Base-by-base conservation (phyloP, 306 rosid species). In the Ormosia emarginata region DNA sequence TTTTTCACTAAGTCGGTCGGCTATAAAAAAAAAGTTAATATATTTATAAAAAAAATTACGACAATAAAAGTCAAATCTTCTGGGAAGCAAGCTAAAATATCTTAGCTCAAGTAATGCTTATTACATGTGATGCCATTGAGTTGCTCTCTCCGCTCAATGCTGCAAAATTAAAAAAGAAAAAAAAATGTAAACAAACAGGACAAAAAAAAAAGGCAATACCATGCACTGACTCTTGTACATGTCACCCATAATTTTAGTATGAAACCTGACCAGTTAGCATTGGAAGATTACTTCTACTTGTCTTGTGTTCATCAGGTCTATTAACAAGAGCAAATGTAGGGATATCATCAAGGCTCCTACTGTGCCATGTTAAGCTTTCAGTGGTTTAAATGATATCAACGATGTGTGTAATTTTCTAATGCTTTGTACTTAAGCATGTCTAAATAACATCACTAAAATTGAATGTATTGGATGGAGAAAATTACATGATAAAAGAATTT, bases 81-180 rank as follows among this genome's bases (percentile, higher is more conserved):
- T 13, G 3, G 6, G 55, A 75, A 44, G 12, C 3, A 61, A 75
- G 18, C 46, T 13, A 32, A 41, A 75, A 56, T 67, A 56, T 82
- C 18, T 7, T 50, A 62, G 47, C 47, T 15, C 14, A 67, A 46
- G 71, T 33, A 66, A 46, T 24, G 36, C 11, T 34, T 55, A 75
- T 67, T 75, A 82, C 85, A 67, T 75, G 14, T 11, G 17, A 64
- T 4, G 41, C 55, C 70, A 34, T 29, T 56, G 71, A 64, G 40
- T 8, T 46, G 37, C 30, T 41, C 46, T 29, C 63, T 1, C 3
- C 18, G 63, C 10, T 43, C 56, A 43, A 24, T 53, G 64, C 83
- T 83, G 76, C 80, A 71, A 52, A 7, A 69, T 57, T 12, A 47
- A 75, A 57, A 71, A 13, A 6, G 50, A 44, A 5, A 55, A 32